A percentile compares a stretch with the other conserved stretches of the same genome.
Conservation (phyloP, 2,329 filamentous ascomycete genomes). For the Arthroderma sp. region DNA sequence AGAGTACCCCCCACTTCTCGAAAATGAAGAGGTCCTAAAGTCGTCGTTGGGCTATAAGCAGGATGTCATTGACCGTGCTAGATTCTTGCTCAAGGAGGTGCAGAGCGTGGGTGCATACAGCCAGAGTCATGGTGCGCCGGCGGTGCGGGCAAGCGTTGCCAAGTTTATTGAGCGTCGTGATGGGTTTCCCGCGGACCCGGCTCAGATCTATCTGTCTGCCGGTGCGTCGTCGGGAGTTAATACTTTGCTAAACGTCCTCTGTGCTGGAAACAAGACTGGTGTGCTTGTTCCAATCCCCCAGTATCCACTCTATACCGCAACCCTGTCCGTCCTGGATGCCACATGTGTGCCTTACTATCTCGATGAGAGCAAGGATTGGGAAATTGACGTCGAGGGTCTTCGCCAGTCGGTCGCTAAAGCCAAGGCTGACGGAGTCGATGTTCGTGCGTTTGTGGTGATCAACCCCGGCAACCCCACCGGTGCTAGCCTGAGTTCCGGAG, state of each 20-base stretch:
- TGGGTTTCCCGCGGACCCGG: constrained; percentile 68
- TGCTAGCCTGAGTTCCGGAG: constrained; percentile 62
- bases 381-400: constrained; percentile 72
- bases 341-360: constrained; percentile 86
- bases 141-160: constrained; percentile 78
- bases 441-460: constrained; percentile 89
- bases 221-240: constrained; percentile 92
- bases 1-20: constrained; percentile 75
- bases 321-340: constrained; percentile 72
- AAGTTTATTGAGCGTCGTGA: constrained; percentile 88
- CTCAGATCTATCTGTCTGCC: constrained; percentile 77
- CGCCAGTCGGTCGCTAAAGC: constrained; percentile 60
- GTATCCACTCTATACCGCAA: constrained; percentile 95
- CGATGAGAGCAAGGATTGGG: constrained; percentile 76
- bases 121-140: constrained; percentile 76
- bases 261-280: constrained; percentile 60
- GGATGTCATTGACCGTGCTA: constrained; percentile 76
- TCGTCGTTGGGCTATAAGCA: constrained; percentile 70
- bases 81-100: constrained; percentile 65
- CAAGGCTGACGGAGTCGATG: constrained; percentile 63
- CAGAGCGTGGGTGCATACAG: constrained; percentile 95
- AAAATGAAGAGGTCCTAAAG: constrained; percentile 68
- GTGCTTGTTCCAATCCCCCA: constrained; percentile 92
- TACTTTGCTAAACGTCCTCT: constrained; percentile 82
- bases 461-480: constrained; percentile 98